These are phyloP conservation scores for Pseudopithomyces maydicus DNA, from an alignment of 2,329 filamentous ascomycete species.

Conservation along the genomic window DNA sequence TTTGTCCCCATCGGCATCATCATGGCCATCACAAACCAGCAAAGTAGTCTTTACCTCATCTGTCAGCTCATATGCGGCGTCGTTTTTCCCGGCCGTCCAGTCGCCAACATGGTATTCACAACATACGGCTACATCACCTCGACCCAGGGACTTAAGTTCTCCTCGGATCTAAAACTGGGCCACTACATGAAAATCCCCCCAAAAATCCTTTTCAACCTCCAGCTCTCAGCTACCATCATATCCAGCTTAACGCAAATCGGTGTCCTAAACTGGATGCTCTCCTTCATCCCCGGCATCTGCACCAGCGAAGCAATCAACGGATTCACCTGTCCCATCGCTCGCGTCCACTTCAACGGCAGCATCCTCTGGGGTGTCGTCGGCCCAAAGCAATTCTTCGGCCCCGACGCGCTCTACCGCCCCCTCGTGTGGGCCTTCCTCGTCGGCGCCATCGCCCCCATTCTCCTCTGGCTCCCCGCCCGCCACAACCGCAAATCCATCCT, in stretches of 20 bases:
- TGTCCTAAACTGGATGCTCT: constrained; percentile 90
- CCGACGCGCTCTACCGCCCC: constrained; percentile 72
- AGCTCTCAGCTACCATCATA: constrained; percentile 75
- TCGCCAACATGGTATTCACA: constrained; percentile 93
- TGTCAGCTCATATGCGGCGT: constrained; percentile 84
- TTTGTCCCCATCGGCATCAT: constrained; percentile 92
- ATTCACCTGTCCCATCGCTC: constrained; percentile 84
- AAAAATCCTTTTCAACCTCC: constrained; percentile 76
- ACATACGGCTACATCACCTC: constrained; percentile 90
- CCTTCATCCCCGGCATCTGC: constrained; percentile 76
- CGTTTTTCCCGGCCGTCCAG: constrained; percentile 81
- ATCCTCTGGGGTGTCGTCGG: constrained; percentile 91
- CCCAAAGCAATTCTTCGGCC: constrained; percentile 80
- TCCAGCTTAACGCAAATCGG: constrained; percentile 81
- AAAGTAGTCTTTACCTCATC: constrained; percentile 84
- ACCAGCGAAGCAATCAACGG: constrained; percentile 80
- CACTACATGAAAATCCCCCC: constrained; percentile 90
- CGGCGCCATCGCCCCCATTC: constrained; percentile 74
- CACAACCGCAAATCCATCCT: constrained; percentile 64
- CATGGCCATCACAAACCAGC: constrained; percentile 91
- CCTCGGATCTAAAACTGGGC: constrained; percentile 83
- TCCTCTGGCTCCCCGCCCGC: constrained; percentile 72
- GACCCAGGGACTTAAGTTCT: constrained; percentile 87
- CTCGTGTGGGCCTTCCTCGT: constrained; percentile 83
- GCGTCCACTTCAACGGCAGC: constrained; percentile 88